Percentiles rank a stretch among this genome's conserved stretches.
These are phyloP conservation scores for Clarireedia monteithiana DNA, from an alignment of 2,329 filamentous ascomycete genomes.

Conservation along the genomic window DNA sequence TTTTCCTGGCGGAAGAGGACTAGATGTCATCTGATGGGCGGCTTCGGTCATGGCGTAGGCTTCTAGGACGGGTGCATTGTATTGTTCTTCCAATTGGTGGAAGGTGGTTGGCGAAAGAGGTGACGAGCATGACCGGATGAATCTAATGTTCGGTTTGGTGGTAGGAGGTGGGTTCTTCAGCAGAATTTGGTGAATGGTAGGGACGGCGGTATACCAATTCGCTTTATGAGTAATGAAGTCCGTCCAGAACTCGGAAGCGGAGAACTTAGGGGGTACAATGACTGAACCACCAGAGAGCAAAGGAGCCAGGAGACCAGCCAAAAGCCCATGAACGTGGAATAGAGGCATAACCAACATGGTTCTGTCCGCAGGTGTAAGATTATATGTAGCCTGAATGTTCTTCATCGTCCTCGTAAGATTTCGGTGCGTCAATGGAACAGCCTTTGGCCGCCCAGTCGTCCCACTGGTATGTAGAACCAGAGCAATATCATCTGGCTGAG, in stretches of 20 bases:
- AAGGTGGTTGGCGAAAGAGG: conserved; percentile 77
- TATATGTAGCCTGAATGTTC: conserved; percentile 74
- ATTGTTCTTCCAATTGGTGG: conserved; percentile 67
- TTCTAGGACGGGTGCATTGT: conserved; percentile 75
- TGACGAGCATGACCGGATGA: conserved; percentile 82
- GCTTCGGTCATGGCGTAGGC: conserved; percentile 93
- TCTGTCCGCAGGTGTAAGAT: conserved; percentile 61
- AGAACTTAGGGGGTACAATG: conserved; percentile 72
- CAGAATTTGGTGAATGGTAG: conserved; percentile 85
- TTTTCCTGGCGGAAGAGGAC: conserved; percentile 61
- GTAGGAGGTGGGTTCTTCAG: conserved; percentile 63
- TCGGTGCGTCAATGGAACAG: conserved; percentile 71
- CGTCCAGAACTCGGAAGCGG: conserved; percentile 73
- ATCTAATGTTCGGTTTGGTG: conserved; percentile 66
- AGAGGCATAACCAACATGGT: conserved; percentile 87
- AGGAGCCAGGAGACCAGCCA: conserved; percentile 74
- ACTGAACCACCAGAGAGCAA: conserved; percentile 70
- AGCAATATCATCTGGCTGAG: conserved; percentile 71
- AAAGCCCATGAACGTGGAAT: conserved; percentile 84
- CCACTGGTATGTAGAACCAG: conserved; percentile 79
- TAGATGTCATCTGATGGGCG: conserved; percentile 77
- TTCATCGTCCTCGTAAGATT: conserved; percentile 78
- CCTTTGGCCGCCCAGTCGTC: conserved; percentile 79
- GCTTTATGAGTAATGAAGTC: conserved; percentile 68
- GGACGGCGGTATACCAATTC: conserved; percentile 92